These are phyloP conservation scores for Pezicula rhizophila DNA, from an alignment of 2,329 filamentous ascomycete genomes.

Conservation along the genomic window DNA sequence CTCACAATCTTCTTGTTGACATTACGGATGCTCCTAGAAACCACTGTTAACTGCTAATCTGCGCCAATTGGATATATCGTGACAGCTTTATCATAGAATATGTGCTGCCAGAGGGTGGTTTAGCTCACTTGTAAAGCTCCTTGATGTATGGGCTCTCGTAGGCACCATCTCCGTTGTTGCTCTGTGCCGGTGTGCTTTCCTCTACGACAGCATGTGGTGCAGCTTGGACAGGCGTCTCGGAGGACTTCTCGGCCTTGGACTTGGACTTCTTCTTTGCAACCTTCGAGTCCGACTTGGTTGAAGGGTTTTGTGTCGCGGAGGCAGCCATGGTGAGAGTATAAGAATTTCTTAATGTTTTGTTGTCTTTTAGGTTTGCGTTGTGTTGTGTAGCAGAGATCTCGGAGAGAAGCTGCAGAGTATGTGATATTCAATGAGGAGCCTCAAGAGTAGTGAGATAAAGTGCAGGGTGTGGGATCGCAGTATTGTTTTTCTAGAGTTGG, in stretches of 20 bases:
- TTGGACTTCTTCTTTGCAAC: conserved; percentile 64
- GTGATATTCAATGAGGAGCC: not conserved
- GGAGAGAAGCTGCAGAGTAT: not conserved
- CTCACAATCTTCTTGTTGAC: conserved; percentile 90
- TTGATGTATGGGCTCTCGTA: conserved; percentile 75
- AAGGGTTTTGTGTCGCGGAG: conserved; percentile 55
- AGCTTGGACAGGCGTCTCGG: conserved; percentile 41
- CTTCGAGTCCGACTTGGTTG: conserved; percentile 56
- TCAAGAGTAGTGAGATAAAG: not conserved
- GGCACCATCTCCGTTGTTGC: conserved; percentile 41
- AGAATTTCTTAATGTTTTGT: not conserved
- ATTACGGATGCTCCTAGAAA: conserved; percentile 75
- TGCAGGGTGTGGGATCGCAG: not conserved
- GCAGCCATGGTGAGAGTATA: conserved; percentile 50
- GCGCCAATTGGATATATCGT: not conserved
- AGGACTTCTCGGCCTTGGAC: conserved; percentile 45
- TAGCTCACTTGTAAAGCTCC: conserved; percentile 82
- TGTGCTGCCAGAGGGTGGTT: not conserved
- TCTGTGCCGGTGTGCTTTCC: conserved; percentile 38
- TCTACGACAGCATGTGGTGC: conserved; percentile 42
- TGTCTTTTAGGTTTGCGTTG: conserved; percentile 39
- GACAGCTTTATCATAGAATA: conserved; percentile 1
- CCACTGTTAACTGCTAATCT: conserved; percentile 6
- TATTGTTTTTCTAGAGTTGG: not conserved
- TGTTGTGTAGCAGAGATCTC: not conserved